A percentile compares a stretch with the other conserved stretches of the same genome.
Evolutionary conservation across 208 protist genomes (phyloP).

Genomic region (Zelonia costaricensis): DNA sequence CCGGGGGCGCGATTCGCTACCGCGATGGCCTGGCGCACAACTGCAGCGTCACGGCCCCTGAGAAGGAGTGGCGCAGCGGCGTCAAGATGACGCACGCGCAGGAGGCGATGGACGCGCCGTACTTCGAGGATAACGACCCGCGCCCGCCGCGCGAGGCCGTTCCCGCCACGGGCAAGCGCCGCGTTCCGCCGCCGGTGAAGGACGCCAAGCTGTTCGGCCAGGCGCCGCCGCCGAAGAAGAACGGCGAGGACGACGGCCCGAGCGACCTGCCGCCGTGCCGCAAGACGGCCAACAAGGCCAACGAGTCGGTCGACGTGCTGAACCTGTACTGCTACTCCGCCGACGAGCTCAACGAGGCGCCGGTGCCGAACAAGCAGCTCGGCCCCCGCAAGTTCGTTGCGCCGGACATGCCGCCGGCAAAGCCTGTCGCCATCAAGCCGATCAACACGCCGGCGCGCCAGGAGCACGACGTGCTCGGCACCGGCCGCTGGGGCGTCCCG

Average conservation of each 20-base stretch:
- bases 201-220: conserved; percentile 31
- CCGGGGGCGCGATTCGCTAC: neutral
- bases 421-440: conserved; percentile 43
- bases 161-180: conserved; percentile 34
- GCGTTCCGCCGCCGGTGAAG: conserved; percentile 29
- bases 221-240: conserved; percentile 13
- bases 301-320: conserved; percentile 74
- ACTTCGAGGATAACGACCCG: conserved; percentile 62
- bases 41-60: conserved; percentile 40
- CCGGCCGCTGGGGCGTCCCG: conserved; percentile 54
- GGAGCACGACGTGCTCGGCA: conserved; percentile 83
- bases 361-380: conserved; percentile 35
- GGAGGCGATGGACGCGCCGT: conserved; percentile 50
- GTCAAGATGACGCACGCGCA: conserved; percentile 33
- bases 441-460: conserved; percentile 65
- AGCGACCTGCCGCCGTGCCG: conserved; percentile 31
- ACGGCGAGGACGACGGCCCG: conserved; percentile 10
- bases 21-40: conserved; percentile 27
- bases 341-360: conserved; percentile 67
- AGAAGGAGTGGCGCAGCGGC: conserved; percentile 38
- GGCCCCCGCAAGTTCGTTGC: conserved; percentile 59
- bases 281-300: conserved; percentile 48
- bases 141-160: conserved; percentile 36
- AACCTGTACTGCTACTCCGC: conserved; percentile 71
- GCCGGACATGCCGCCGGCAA: conserved; percentile 45